phyloP scores from a whole-genome alignment of 352 stramenopile species.

The Phytopythium chamaehyphon region DNA sequence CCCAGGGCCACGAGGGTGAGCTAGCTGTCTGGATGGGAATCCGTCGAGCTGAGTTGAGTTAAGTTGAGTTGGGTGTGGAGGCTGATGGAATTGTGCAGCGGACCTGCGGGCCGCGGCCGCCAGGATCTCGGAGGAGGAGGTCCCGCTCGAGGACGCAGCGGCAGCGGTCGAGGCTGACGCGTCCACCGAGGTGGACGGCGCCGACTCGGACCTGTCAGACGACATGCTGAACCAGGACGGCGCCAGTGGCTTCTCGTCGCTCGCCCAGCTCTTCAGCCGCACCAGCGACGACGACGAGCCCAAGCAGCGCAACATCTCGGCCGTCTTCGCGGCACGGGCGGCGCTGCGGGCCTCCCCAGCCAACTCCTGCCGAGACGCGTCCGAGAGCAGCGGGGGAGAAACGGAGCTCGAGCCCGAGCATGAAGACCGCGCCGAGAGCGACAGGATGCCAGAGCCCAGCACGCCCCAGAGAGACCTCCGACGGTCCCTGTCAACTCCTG shows the following conservation, averaged over 20 bases:
- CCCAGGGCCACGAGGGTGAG: constrained; percentile 44
- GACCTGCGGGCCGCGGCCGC: constrained; percentile 5
- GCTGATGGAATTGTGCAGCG: neutral
- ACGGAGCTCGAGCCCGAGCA: constrained; percentile 63
- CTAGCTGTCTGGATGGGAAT: too few species aligned
- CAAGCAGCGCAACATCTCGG: constrained; percentile 1
- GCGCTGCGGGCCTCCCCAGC: constrained; percentile 28
- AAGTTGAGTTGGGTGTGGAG: neutral
- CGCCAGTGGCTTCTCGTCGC: constrained; percentile 35
- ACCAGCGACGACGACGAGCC: constrained; percentile 8
- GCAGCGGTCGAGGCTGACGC: neutral
- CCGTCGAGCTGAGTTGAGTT: too few species aligned
- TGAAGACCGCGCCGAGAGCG: constrained; percentile 10
- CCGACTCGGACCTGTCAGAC: constrained; percentile 61
- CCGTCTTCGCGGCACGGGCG: constrained; percentile 4
- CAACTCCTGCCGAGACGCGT: constrained; percentile 19
- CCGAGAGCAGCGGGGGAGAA: constrained; percentile 51
- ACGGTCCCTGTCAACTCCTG: constrained; percentile 20
- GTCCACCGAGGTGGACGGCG: constrained; percentile 23
- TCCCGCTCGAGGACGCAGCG: constrained; percentile 13
- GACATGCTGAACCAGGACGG: constrained; percentile 72
- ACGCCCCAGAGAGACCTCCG: constrained; percentile 5
- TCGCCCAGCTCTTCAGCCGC: constrained; percentile 47
- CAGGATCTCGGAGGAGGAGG: constrained; percentile 48
- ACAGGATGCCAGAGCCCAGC: neutral